A percentile compares a stretch with the other conserved stretches of the same genome.
phyloP scores from a whole-genome alignment of 768 basidiomycete species.

The Rhizopogon vesiculosus region DNA sequence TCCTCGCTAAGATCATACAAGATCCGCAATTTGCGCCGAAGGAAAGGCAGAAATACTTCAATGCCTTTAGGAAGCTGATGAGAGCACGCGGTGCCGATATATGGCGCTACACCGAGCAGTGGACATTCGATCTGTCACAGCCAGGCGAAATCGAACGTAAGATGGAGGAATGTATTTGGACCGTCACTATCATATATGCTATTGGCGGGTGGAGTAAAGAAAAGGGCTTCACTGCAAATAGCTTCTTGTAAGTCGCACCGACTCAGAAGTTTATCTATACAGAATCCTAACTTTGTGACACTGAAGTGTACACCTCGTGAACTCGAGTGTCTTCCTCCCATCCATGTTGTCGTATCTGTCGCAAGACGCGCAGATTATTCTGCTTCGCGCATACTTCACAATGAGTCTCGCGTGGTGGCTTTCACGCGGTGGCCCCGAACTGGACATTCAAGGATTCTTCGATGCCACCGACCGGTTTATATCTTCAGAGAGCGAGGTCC shows the following conservation, averaged over 20 bases:
- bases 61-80: slow-evolving; percentile 10
- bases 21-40: slow-evolving; percentile 33
- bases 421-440: slow-evolving; percentile 19
- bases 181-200: slow-evolving; percentile 49
- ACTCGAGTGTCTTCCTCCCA: slow-evolving; percentile 26
- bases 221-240: slow-evolving; percentile 37
- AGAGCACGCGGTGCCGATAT: neutral
- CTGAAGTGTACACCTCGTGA: slow-evolving; percentile 24
- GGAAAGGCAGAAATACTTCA: slow-evolving; percentile 11
- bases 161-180: slow-evolving; percentile 61
- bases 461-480: slow-evolving; percentile 9
- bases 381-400: slow-evolving; percentile 26
- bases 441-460: slow-evolving; percentile 29
- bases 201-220: slow-evolving; percentile 52
- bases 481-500: neutral
- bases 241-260: slow-evolving; percentile 41
- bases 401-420: slow-evolving; percentile 25
- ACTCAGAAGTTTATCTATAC: neutral
- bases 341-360: slow-evolving; percentile 14
- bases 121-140: slow-evolving; percentile 35
- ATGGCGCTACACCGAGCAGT: slow-evolving; percentile 28
- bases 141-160: slow-evolving; percentile 43
- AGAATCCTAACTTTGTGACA: neutral
- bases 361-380: slow-evolving; percentile 14
- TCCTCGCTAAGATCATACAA: slow-evolving; percentile 47